Conservation (phyloP, 2,329 filamentous ascomycete genomes). For the Calonectria pauciramosa region DNA sequence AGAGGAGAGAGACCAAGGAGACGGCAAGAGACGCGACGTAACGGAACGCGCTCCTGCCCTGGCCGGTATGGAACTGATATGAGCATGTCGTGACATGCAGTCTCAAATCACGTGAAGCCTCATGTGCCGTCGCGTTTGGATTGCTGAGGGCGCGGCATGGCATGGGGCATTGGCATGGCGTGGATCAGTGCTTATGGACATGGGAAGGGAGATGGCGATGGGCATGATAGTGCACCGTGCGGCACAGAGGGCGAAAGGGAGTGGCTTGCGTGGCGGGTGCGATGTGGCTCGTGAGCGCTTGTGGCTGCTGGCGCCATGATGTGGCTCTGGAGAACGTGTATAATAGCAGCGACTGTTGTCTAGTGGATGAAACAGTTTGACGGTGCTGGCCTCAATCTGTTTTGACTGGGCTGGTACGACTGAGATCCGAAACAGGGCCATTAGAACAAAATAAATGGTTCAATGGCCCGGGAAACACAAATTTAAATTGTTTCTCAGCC, state of each 20-base stretch:
- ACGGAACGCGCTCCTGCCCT: not conserved
- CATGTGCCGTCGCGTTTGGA: conserved; percentile 16
- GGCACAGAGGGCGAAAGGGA: not conserved
- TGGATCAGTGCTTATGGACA: conserved; percentile 4
- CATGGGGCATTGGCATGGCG: conserved; percentile 14
- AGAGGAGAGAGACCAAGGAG: not conserved
- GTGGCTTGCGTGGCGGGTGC: conserved; percentile 20
- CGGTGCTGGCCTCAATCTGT: conserved; percentile 29
- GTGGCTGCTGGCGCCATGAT: not conserved
- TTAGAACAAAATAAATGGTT: not conserved
- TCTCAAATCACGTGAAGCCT: conserved; percentile 6
- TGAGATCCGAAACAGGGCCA: not conserved
- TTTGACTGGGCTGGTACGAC: not conserved
- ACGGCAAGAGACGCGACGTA: not conserved
- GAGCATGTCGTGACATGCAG: not conserved
- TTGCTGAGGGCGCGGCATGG: conserved; percentile 9
- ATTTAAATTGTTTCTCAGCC: not conserved
- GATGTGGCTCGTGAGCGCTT: conserved; percentile 10
- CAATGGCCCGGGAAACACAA: not conserved
- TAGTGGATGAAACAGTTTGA: conserved; percentile 34
- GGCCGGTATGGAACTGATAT: conserved; percentile 10
- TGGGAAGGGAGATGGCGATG: conserved; percentile 25
- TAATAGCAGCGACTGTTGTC: conserved; percentile 20
- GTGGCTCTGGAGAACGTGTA: not conserved
- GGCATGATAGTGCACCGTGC: conserved; percentile 24